Evolutionary conservation across 2,329 filamentous ascomycete species (phyloP), one percentile per base, ranked within the genome.

Genomic region (Nigrospora oryzae): DNA sequence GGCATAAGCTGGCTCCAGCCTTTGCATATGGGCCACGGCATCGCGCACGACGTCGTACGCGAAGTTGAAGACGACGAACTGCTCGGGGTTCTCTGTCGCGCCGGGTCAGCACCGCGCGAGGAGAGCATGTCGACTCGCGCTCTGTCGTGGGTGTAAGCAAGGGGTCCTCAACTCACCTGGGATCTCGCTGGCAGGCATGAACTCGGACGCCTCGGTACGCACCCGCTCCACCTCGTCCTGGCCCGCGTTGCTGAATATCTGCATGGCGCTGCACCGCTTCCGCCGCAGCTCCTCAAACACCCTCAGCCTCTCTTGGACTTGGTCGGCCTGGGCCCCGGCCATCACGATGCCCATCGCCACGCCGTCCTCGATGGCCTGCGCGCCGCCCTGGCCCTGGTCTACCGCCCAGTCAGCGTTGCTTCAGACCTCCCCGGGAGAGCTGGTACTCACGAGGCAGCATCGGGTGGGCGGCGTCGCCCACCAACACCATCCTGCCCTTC

Each of bases 201-300:
- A 61, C 40, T 55, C 48, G 14, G 51, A 49, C 6, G 59, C 58
- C 36, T 59, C 60, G 15, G 49, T 46, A 2, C 53, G 49, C 4
- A 62, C 58, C 31, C 53, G 48, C 36, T 59, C 56, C 1, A 55
- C 45, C 40, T 63, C 55, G 19, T 63, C 61, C 38, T 58, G 54
- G 1, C 60, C 62, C 1, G 57, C 60, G 32, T 62, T 64, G 38
- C 58, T 62, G 44, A 64, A 57, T 16, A 65, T 50, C 50, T 63
- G 60, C 14, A 63, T 55, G 4, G 54, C 52, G 38, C 57, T 58
- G 2, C 58, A 61, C n/a, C 62, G 49, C 44, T 52, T 52, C 2
- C 49, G 52, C n/a, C 62, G 49, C 28, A 59, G 55, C 33, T 51
- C 51, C 36, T 64, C 57, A 41, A 56, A 70, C 4, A 61, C 23